Percentiles rank a stretch among this genome's conserved stretches.
Evolutionary conservation across 2,329 filamentous ascomycete genomes (phyloP).

Genomic region (Neurospora sp.): DNA sequence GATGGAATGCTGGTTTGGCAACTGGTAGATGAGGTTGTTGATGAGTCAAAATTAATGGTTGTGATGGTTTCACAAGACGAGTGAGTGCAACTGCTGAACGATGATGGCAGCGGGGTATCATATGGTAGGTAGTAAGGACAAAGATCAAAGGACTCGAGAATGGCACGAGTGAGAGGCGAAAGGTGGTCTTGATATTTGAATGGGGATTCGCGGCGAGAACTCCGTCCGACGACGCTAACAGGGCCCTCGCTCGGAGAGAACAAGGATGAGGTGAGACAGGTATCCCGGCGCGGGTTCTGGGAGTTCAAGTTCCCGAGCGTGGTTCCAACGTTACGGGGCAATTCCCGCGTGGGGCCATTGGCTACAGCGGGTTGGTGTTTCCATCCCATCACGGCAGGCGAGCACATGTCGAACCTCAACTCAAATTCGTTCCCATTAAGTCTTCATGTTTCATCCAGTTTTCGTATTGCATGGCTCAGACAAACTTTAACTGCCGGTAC

Average conservation of each 20-base stretch:
- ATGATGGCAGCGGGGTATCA: background rate
- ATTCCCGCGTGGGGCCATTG: background rate
- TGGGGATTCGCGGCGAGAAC: background rate
- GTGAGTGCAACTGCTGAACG: background rate
- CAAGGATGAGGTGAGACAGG: background rate
- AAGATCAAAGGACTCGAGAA: background rate
- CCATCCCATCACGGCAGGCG: background rate
- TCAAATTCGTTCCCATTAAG: background rate
- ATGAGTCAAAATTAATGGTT: background rate
- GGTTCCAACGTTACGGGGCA: background rate
- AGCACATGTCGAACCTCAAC: background rate
- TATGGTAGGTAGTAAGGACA: background rate
- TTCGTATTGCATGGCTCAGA: background rate
- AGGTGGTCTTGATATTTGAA: background rate
- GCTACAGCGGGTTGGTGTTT: background rate
- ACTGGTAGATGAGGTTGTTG: background rate
- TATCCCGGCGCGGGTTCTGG: background rate
- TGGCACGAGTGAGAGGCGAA: background rate
- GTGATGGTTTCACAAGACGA: background rate
- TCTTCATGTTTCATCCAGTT: background rate
- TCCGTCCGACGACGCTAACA: background rate
- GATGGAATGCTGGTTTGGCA: constrained; percentile 1
- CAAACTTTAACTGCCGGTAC: background rate
- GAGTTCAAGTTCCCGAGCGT: background rate
- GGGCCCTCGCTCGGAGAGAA: background rate